A percentile compares a stretch with the other conserved stretches of the same genome.
Evolutionary conservation across 2,329 filamentous ascomycete species (phyloP).

Genomic region (Aspergillus felis): DNA sequence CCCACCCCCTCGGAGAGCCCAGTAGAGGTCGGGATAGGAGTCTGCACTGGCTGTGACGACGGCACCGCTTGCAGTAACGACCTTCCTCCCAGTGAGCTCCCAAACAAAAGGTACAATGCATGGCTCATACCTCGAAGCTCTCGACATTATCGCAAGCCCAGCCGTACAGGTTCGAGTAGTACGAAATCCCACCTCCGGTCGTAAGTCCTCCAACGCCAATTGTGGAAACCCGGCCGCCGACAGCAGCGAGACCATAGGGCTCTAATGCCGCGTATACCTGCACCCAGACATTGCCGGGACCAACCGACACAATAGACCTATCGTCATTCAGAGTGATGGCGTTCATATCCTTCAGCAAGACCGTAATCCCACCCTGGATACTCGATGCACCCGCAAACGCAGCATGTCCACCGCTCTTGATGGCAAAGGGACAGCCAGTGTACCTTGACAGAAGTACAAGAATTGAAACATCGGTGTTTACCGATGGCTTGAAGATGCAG

Average conservation of each 20-base stretch:
- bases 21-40: conserved; percentile 35
- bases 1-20: conserved; percentile 39
- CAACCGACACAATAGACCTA: conserved; percentile 25
- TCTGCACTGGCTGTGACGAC: conserved; percentile 29
- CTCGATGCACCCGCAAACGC: conserved; percentile 53
- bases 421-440: conserved; percentile 45
- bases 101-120: background rate
- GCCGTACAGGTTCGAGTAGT: conserved; percentile 30
- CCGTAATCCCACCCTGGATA: conserved; percentile 40
- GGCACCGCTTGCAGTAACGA: conserved; percentile 24
- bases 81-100: background rate
- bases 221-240: conserved; percentile 29
- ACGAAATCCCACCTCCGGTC: conserved; percentile 30
- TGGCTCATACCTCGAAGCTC: conserved; percentile 25
- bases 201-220: conserved; percentile 22
- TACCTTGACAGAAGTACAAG: conserved; percentile 27
- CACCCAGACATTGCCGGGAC: conserved; percentile 33
- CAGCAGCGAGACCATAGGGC: conserved; percentile 26
- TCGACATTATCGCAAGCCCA: conserved; percentile 35
- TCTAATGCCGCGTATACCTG: conserved; percentile 32
- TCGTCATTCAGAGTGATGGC: conserved; percentile 25
- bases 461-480: conserved; percentile 28
- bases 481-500: conserved; percentile 32
- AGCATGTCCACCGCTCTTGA: conserved; percentile 57
- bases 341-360: conserved; percentile 31